Evolutionary conservation across 2,329 filamentous ascomycete genomes (phyloP).

Genomic region (Talaromyces sp.): DNA sequence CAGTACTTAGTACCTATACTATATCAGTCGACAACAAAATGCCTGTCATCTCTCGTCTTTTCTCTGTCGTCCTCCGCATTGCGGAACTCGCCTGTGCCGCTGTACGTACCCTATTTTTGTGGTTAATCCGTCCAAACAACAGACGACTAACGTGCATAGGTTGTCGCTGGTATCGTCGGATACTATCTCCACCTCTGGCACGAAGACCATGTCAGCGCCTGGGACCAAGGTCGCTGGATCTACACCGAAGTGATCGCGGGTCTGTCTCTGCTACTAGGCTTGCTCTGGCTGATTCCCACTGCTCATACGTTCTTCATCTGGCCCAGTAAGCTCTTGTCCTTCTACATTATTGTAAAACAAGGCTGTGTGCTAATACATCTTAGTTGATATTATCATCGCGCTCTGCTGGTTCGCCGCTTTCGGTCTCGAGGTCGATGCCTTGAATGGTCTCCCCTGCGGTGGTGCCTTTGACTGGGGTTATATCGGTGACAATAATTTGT

Average conservation of each 20-base stretch:
- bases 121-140: no score
- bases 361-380: background rate
- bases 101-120: slow-evolving; percentile 38
- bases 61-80: slow-evolving; percentile 57
- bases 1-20: background rate
- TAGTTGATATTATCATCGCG: slow-evolving; percentile 64
- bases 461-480: slow-evolving; percentile 59
- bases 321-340: slow-evolving; percentile 45
- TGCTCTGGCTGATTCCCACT: slow-evolving; percentile 72
- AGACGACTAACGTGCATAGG: slow-evolving; percentile 25
- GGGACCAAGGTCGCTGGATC: slow-evolving; percentile 64
- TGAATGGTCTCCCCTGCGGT: slow-evolving; percentile 52
- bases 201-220: slow-evolving; percentile 44
- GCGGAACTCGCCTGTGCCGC: slow-evolving; percentile 67
- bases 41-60: slow-evolving; percentile 52
- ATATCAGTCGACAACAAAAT: slow-evolving; percentile 30
- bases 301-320: slow-evolving; percentile 65
- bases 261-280: slow-evolving; percentile 63
- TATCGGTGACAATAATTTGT: slow-evolving; percentile 51
- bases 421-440: slow-evolving; percentile 61
- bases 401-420: slow-evolving; percentile 68
- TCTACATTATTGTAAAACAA: background rate
- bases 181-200: slow-evolving; percentile 56
- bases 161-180: slow-evolving; percentile 66
- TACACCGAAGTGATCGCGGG: slow-evolving; percentile 70